Base-by-base conservation (phyloP, 192 early-diverging fungal species). In the Coemansia sp. region DNA sequence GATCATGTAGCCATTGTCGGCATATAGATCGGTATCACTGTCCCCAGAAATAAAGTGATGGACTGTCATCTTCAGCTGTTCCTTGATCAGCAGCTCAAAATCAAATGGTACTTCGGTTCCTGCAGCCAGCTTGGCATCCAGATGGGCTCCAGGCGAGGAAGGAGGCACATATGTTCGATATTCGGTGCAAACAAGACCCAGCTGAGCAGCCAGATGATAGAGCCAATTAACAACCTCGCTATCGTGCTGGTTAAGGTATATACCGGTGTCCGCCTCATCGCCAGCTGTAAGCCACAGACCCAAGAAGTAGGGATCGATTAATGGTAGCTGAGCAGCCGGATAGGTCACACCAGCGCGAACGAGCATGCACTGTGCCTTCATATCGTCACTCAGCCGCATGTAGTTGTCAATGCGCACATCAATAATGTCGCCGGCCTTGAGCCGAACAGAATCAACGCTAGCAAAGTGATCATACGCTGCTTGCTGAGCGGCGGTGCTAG, bases 371-470 rank as follows among this genome's bases (percentile, higher is more conserved):
- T 53, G 32, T 16, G 67, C 43, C 67, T 68, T 68, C 56, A 32
- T 43, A 41, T 68, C 56, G 44, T 68, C 67, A 38, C 56, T 46
- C 37, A 68, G 43, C 40, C 57, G 57, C 57, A 68, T 48, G 67
- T 68, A 68, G 41, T 68, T 49, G 32, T 68, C 67, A 17, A 68
- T 51, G 57, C 67, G 67, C 59, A 68, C 56, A 32, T 68, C 67
- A 0, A 48, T 14, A 19, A 68, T 68, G 32, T 60, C 56, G 57
- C 67, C 55, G 9, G 66, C 43, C 25, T n/a, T 39, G 7, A 58
- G 55, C 20, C 55, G 46, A 20, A 22, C 43, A 44, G 40, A 20
- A 48, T 44, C 55, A 37, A 50, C 48, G 25, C n/a, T 59, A 14
- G 66, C 43, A 7, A 68, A 16, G 56, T 58, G 38, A 40, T 59